These are phyloP conservation scores for Xylaria sp. DNA, from an alignment of 2,329 filamentous ascomycete genomes.

Conservation along the genomic window DNA sequence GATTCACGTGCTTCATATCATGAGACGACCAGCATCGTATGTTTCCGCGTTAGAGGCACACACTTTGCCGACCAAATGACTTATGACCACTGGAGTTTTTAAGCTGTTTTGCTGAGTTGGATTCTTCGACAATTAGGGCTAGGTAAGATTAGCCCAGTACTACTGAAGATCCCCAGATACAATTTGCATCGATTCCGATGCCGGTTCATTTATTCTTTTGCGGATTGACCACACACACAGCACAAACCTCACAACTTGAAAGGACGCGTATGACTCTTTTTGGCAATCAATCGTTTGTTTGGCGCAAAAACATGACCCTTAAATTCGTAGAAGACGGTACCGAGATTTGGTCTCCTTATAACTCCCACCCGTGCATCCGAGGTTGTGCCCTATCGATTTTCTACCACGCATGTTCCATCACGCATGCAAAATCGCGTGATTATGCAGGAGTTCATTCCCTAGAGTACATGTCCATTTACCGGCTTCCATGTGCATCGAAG, in stretches of 20 bases:
- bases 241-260: conserved; percentile 31
- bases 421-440: conserved; percentile 59
- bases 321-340: conserved; percentile 51
- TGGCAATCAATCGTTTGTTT: conserved; percentile 43
- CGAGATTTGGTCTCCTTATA: conserved; percentile 52
- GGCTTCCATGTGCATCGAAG: conserved; percentile 49
- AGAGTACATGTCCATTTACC: conserved; percentile 50
- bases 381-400: conserved; percentile 57
- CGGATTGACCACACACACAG: conserved; percentile 26
- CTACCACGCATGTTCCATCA: conserved; percentile 57
- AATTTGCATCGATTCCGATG: conserved; percentile 14
- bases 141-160: conserved; percentile 13
- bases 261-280: conserved; percentile 33
- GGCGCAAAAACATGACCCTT: conserved; percentile 52
- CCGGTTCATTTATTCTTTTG: conserved; percentile 31
- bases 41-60: neutral
- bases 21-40: conserved; percentile 3
- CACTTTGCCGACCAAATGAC: neutral
- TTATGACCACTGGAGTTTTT: neutral
- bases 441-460: conserved; percentile 56
- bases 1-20: neutral
- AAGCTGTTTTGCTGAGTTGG: neutral
- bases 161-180: conserved; percentile 11
- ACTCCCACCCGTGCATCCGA: conserved; percentile 56
- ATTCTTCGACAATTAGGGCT: conserved; percentile 1